Conservation (phyloP, 257 asterid genomes). For the Cordia subcordata region DNA sequence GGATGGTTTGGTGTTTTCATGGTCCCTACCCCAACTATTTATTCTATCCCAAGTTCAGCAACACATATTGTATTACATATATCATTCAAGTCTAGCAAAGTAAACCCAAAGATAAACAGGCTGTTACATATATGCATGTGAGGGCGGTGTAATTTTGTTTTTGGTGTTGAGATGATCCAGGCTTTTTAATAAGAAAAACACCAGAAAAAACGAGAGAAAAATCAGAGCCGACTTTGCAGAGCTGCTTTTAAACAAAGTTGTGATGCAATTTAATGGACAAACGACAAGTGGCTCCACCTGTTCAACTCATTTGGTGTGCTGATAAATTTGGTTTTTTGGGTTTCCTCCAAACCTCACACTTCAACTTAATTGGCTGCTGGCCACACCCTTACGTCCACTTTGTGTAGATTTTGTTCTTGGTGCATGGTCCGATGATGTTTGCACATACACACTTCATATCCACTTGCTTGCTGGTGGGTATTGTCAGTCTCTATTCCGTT, state of each 20-base stretch:
- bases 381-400: constrained; percentile 1
- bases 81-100: too few relatives aligned
- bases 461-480: not conserved
- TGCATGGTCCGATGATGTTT: not conserved
- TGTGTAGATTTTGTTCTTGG: not conserved
- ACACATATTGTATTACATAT: too few relatives aligned
- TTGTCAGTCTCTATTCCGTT: too few relatives aligned
- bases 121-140: too few relatives aligned
- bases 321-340: not conserved
- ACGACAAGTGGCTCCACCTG: constrained; percentile 1
- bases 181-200: not conserved
- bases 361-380: not conserved
- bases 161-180: not conserved
- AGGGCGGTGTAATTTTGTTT: not conserved
- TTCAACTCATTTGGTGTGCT: not conserved
- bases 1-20: too few relatives aligned
- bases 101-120: too few relatives aligned
- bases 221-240: not conserved
- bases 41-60: too few relatives aligned
- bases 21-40: too few relatives aligned
- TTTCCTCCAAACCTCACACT: not conserved
- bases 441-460: not conserved
- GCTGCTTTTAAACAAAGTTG: not conserved
- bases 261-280: not conserved
- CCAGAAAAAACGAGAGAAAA: not conserved